phyloP scores from a whole-genome alignment of 306 rosid genomes.

The Quercus engelmannii region DNA sequence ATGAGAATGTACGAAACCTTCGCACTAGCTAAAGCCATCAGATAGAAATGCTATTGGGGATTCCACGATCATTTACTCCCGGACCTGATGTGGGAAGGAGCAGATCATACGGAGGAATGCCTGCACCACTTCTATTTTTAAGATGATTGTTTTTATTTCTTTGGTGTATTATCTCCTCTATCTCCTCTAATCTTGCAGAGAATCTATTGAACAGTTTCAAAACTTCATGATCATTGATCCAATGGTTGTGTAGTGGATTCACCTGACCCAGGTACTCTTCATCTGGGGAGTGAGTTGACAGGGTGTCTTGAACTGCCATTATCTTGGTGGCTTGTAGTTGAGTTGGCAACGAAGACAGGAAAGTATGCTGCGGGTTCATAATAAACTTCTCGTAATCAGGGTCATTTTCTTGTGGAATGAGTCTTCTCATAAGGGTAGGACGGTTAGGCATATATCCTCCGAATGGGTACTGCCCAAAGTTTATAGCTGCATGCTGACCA shows the following conservation, averaged over 20 bases:
- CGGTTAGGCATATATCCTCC: slow-evolving; percentile 96
- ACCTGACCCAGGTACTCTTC: slow-evolving; percentile 94
- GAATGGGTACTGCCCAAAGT: slow-evolving; percentile 95
- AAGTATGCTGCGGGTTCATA: slow-evolving; percentile 60
- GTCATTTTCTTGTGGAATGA: slow-evolving; percentile 69
- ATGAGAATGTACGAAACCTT: background rate
- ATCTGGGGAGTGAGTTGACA: slow-evolving; percentile 87
- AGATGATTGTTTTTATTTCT: slow-evolving; percentile 59
- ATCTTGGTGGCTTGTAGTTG: slow-evolving; percentile 94
- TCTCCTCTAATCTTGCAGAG: slow-evolving; percentile 60
- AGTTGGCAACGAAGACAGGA: slow-evolving; percentile 85
- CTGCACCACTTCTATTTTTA: slow-evolving; percentile 83
- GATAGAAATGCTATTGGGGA: slow-evolving; percentile 86
- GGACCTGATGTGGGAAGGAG: slow-evolving; percentile 79
- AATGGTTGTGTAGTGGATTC: slow-evolving; percentile 50
- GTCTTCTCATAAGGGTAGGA: slow-evolving; percentile 80
- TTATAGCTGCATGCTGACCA: slow-evolving; percentile 91
- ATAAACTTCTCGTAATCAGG: slow-evolving; percentile 62
- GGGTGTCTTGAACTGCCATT: slow-evolving; percentile 96
- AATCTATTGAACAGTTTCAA: slow-evolving; percentile 46
- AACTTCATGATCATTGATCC: slow-evolving; percentile 64
- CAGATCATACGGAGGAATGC: slow-evolving; percentile 84
- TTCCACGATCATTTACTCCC: slow-evolving; percentile 89
- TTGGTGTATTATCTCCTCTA: slow-evolving; percentile 66
- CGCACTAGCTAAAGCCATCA: slow-evolving; percentile 21